These are phyloP conservation scores for Aeschynomene evenia DNA, from an alignment of 306 rosid genomes.

Conservation along the genomic window DNA sequence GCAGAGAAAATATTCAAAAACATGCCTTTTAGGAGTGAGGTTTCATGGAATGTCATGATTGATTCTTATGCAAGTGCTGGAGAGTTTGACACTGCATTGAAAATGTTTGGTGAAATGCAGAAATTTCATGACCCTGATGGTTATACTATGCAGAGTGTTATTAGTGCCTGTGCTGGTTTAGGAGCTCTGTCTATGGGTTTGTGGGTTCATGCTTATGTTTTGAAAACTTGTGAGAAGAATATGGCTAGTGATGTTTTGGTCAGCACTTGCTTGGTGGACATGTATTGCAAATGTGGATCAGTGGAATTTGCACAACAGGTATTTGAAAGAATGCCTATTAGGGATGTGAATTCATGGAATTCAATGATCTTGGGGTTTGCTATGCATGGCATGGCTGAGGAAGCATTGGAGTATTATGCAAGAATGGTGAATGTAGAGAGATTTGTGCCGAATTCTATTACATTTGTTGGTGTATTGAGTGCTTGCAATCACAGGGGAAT, in stretches of 20 bases:
- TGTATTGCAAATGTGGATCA: constrained; percentile 81
- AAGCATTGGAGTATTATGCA: constrained; percentile 47
- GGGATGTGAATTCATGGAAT: constrained; percentile 68
- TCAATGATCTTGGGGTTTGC: constrained; percentile 66
- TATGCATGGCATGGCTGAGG: constrained; percentile 67
- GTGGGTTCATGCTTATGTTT: constrained; percentile 76
- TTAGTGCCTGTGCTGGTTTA: constrained; percentile 73
- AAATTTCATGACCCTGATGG: constrained; percentile 60
- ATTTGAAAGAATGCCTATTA: constrained; percentile 57
- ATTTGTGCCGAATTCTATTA: constrained; percentile 59
- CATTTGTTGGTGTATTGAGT: constrained; percentile 68
- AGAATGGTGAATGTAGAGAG: constrained; percentile 46
- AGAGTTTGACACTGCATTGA: constrained; percentile 50
- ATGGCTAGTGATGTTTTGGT: constrained; percentile 46
- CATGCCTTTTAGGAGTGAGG: constrained; percentile 59
- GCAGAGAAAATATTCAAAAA: constrained; percentile 55
- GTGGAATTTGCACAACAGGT: constrained; percentile 61
- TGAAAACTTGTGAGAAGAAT: constrained; percentile 39
- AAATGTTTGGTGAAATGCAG: constrained; percentile 61
- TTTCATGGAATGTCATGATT: constrained; percentile 79
- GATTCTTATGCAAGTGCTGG: constrained; percentile 58
- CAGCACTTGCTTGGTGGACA: constrained; percentile 64
- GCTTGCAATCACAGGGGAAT: constrained; percentile 79
- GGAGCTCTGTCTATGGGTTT: constrained; percentile 68
- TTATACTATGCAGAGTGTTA: constrained; percentile 75